phyloP scores from a whole-genome alignment of 805 yeast species.

The Wickerhamomyces mucosus region DNA sequence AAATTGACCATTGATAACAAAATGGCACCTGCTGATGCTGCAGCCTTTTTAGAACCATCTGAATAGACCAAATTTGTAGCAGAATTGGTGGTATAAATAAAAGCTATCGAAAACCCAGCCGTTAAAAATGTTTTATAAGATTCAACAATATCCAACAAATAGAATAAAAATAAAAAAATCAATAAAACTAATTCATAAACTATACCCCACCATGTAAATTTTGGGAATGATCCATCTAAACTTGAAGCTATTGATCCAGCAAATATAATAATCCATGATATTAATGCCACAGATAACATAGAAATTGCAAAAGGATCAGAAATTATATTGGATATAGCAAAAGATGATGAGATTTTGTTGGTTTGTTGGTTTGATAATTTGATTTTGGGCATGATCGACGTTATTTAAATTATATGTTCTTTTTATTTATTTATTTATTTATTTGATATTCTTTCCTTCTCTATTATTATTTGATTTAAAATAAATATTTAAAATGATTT shows the following conservation, averaged over 20 bases:
- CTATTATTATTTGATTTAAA: too few species aligned
- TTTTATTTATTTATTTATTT: too few species aligned
- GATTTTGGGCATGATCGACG: too few species aligned
- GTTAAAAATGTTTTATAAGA: conserved; percentile 47
- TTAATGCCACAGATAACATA: conserved; percentile 60
- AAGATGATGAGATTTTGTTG: conserved; percentile 22
- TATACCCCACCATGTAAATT: conserved; percentile 95
- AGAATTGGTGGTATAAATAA: conserved; percentile 77
- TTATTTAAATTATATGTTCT: too few species aligned
- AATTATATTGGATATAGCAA: conserved; percentile 33
- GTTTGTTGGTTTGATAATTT: too few species aligned
- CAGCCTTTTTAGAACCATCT: conserved; percentile 53
- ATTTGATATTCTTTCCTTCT: too few species aligned
- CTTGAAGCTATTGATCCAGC: conserved; percentile 72
- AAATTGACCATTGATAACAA: conserved; percentile 73
- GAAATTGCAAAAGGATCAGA: conserved; percentile 87
- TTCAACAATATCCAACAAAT: conserved; percentile 55
- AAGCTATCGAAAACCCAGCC: conserved; percentile 48
- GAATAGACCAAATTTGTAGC: conserved; percentile 73
- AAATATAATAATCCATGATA: conserved; percentile 83
- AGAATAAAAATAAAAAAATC: conserved; percentile 39
- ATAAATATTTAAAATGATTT: too few species aligned
- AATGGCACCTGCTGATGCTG: conserved; percentile 90
- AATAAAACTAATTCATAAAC: conserved; percentile 66
- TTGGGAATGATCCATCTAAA: conserved; percentile 44